phyloP scores from a whole-genome alignment of 768 basidiomycete species.

The Filobasidium wieringae region DNA sequence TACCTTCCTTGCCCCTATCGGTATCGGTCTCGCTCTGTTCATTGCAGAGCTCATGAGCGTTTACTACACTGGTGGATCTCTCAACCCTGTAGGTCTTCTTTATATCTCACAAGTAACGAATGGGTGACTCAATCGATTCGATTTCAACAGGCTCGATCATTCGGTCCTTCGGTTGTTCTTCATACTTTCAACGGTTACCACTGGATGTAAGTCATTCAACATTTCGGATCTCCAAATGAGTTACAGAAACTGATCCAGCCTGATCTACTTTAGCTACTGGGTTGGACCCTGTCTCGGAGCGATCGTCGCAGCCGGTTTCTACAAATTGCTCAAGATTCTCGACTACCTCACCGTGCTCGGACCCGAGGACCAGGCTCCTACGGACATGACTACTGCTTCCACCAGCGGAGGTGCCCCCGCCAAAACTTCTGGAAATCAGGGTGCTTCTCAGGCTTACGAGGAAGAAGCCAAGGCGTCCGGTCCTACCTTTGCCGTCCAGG shows the following conservation, averaged over 20 bases:
- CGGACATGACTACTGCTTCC: conserved; percentile 1
- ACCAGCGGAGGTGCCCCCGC: not conserved
- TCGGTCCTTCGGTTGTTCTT: conserved; percentile 34
- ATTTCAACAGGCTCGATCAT: conserved; percentile 31
- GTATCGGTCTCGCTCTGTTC: conserved; percentile 37
- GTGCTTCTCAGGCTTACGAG: not conserved
- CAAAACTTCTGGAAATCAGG: conserved; percentile 8
- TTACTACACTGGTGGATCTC: conserved; percentile 38
- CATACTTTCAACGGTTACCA: conserved; percentile 25
- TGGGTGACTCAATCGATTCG: not conserved
- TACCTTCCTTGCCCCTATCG: conserved; percentile 42
- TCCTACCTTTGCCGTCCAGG: conserved; percentile 23
- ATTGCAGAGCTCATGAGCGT: conserved; percentile 35
- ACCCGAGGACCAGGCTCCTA: conserved; percentile 21
- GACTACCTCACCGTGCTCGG: conserved; percentile 38
- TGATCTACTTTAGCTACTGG: conserved; percentile 2
- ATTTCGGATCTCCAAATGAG: conserved; percentile 13
- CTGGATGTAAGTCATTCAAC: conserved; percentile 24
- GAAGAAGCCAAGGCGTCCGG: conserved; percentile 10
- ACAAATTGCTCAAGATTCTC: conserved; percentile 34
- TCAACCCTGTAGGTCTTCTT: conserved; percentile 26
- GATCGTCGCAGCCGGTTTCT: conserved; percentile 34
- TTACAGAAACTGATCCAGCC: not conserved
- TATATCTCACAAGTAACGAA: not conserved
- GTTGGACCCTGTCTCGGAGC: conserved; percentile 34